Conservation (phyloP, 2,329 filamentous ascomycete species). For the Leptoxyphium fumago region DNA sequence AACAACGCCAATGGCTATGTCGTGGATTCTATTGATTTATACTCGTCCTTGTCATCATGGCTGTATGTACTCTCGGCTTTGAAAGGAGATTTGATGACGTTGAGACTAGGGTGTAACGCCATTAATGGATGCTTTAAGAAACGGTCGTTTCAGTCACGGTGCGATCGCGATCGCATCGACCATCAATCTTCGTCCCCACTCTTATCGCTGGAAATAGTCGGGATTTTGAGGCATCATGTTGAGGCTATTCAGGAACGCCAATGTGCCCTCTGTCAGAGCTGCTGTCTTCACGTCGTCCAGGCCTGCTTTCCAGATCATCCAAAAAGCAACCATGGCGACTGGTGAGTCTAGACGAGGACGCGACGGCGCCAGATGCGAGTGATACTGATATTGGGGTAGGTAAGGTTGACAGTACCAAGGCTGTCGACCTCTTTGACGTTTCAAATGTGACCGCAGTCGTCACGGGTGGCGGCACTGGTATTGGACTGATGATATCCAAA, state of each 20-base stretch:
- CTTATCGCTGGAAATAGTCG: neutral
- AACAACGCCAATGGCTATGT: no score
- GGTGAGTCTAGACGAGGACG: neutral
- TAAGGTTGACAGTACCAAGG: conserved; percentile 25
- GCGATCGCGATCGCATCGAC: no score
- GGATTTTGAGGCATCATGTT: neutral
- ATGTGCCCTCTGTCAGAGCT: neutral
- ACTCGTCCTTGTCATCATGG: no score
- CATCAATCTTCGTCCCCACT: neutral
- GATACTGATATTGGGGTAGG: conserved; percentile 17
- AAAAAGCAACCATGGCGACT: neutral
- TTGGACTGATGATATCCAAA: conserved; percentile 26
- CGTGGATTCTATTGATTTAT: no score
- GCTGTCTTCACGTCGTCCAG: neutral
- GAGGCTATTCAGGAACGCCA: neutral
- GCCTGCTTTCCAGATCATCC: neutral
- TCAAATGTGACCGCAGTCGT: conserved; percentile 31
- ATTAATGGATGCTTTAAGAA: no score
- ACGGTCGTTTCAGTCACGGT: no score
- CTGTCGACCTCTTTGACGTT: conserved; percentile 30
- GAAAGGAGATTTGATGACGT: no score
- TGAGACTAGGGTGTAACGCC: no score
- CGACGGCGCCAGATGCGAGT: conserved; percentile 4
- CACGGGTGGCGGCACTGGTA: conserved; percentile 31
- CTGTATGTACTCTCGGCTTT: no score